These are phyloP conservation scores for Moniliophthora roreri DNA, from an alignment of 1,284 basidiomycete genomes.

Conservation along the genomic window DNA sequence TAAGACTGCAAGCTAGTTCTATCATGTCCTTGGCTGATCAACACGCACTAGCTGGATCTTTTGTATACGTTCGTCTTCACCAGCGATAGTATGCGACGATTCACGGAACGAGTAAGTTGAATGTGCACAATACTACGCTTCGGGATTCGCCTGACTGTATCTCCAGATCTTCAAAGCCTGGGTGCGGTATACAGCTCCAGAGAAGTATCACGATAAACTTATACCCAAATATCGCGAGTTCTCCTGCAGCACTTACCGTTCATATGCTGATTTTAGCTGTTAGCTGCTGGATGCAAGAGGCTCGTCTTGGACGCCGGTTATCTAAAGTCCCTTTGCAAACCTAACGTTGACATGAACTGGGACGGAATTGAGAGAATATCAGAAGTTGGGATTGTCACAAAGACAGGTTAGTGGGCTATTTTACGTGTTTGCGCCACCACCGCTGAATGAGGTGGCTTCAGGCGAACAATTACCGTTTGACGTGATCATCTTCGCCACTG, in stretches of 20 bases:
- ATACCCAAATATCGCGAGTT: conserved; percentile 43
- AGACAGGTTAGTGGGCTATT: conserved; percentile 19
- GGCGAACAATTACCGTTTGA: conserved; percentile 35
- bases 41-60: conserved; percentile 22
- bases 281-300: conserved; percentile 37
- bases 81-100: conserved; percentile 15
- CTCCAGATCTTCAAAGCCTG: conserved; percentile 29
- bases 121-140: conserved; percentile 4
- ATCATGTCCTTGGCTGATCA: background rate
- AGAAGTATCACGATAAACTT: conserved; percentile 37
- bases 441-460: conserved; percentile 10
- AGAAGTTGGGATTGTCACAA: conserved; percentile 36
- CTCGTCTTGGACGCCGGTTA: conserved; percentile 35
- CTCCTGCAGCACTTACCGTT: conserved; percentile 21
- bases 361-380: conserved; percentile 35
- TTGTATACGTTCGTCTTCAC: conserved; percentile 27
- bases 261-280: conserved; percentile 21
- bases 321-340: conserved; percentile 33
- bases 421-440: background rate
- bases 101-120: conserved; percentile 20
- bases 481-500: conserved; percentile 39
- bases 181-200: conserved; percentile 36
- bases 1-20: conserved; percentile 21
- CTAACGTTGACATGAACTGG: conserved; percentile 37
- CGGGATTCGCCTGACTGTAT: background rate